Base-by-base conservation (phyloP, 1,139 yeast genomes). In the Yamadazyma blattariae region DNA sequence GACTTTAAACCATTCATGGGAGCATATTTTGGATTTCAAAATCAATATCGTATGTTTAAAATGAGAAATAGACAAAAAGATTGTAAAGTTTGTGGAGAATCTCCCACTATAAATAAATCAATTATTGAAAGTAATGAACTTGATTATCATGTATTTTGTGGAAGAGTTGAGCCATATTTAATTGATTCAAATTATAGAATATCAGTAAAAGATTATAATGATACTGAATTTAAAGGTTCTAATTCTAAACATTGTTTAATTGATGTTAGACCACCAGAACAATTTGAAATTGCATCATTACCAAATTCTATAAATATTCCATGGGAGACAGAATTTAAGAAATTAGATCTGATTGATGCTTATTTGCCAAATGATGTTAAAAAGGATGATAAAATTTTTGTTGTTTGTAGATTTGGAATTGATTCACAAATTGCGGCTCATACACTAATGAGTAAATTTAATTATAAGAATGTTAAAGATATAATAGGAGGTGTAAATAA, bases 331-430 rank as follows among this genome's bases (percentile, higher is more conserved):
- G 51, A 72, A 17, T 62, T 68, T 30, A 64, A 68, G 32, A 64
- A 71, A 35, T 38, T 48, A 2, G 61, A 59, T 5, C 41, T 43
- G 34, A 43, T 66, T 12, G 61, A 56, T 22, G 40, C 46, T 7
- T 33, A 33, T 17, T 17, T 44, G 8, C 71, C 70, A 0, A 21
- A 29, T 1, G 46, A 33, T n/a, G 46, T 52, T 25, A 42, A 49
- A 24, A 57, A 57, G 37, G 15, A 48, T 7, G 51, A 52, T 37
- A 37, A 40, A 0, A 47, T 70, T 1, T 70, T 55, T 41, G 80
- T 85, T 0, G 67, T 90, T 12, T 92, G 99, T 57, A 72, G 97
- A 26, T 81, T 70, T 53, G 99, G 99, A 5, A 89, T 88, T 55
- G 97, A 92, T 55, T 90, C 97, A 0, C 92, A 87, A 50, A 59